Evolutionary conservation across 2,329 filamentous ascomycete genomes (phyloP).

Genomic region (Alternaria consortialis): DNA sequence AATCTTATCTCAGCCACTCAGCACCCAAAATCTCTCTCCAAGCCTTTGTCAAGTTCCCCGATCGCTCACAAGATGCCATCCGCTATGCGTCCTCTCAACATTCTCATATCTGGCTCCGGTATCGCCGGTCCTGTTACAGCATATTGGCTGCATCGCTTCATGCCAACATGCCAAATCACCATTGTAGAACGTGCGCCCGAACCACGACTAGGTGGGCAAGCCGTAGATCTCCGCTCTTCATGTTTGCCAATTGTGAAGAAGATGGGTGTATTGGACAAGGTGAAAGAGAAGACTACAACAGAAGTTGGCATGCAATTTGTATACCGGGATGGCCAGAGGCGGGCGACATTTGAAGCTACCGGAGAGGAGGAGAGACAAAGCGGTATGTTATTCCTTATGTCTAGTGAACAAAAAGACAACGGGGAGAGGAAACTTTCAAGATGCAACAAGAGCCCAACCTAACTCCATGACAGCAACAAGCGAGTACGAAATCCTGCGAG

Average conservation of each 20-base stretch:
- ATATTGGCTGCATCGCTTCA: constrained; percentile 56
- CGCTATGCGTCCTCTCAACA: constrained; percentile 18
- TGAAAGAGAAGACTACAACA: constrained; percentile 53
- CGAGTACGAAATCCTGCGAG: constrained; percentile 69
- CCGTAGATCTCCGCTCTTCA: constrained; percentile 64
- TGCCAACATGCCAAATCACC: constrained; percentile 45
- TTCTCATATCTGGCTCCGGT: constrained; percentile 43
- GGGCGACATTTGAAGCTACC: constrained; percentile 46
- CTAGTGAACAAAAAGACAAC: background rate
- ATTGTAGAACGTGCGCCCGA: constrained; percentile 54
- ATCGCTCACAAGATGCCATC: background rate
- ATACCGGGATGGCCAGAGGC: constrained; percentile 30
- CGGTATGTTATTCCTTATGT: background rate
- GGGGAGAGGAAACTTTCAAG: background rate
- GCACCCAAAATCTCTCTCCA: background rate
- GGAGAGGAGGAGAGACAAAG: constrained; percentile 11
- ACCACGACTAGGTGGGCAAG: constrained; percentile 60
- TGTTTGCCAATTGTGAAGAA: constrained; percentile 54
- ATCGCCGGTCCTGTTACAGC: constrained; percentile 56
- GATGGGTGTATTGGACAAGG: constrained; percentile 61
- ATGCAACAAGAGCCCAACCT: background rate
- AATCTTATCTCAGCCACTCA: background rate
- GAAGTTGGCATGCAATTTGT: constrained; percentile 60
- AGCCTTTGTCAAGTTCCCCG: background rate
- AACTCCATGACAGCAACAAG: constrained; percentile 52